These are phyloP conservation scores for Candida cerambycidarum DNA, from an alignment of 805 yeast genomes.

Conservation along the genomic window DNA sequence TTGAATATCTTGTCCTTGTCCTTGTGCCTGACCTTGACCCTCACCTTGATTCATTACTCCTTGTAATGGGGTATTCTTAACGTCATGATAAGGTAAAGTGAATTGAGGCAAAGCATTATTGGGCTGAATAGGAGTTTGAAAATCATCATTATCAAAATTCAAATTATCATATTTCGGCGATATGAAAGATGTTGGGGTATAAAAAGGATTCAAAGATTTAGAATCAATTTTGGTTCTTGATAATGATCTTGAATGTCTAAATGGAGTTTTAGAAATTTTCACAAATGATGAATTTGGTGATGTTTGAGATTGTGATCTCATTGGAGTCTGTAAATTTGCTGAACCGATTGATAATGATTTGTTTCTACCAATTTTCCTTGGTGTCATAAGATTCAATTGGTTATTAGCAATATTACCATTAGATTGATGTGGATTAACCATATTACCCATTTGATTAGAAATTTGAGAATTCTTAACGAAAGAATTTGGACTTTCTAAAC, in stretches of 20 bases:
- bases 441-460: no score
- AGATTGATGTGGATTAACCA: not conserved
- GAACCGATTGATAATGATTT: slow-evolving; percentile 31
- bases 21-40: not conserved
- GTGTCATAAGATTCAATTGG: slow-evolving; percentile 26
- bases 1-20: not conserved
- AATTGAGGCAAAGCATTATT: not conserved
- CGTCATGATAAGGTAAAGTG: slow-evolving; percentile 3
- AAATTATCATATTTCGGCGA: slow-evolving; percentile 24
- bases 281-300: slow-evolving; percentile 10
- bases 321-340: slow-evolving; percentile 15
- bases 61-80: slow-evolving; percentile 17
- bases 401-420: not conserved
- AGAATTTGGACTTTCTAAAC: slow-evolving; percentile 33
- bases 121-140: slow-evolving; percentile 25
- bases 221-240: slow-evolving; percentile 42
- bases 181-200: slow-evolving; percentile 25
- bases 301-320: slow-evolving; percentile 11
- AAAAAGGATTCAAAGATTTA: slow-evolving; percentile 29
- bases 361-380: slow-evolving; percentile 32
- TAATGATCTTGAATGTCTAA: slow-evolving; percentile 40
- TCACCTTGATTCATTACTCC: no score
- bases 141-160: slow-evolving; percentile 21
- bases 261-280: slow-evolving; percentile 38
- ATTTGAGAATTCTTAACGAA: slow-evolving; percentile 3